These are phyloP conservation scores for Juglanconis oblonga DNA, from an alignment of 2,329 filamentous ascomycete species.

Conservation along the genomic window DNA sequence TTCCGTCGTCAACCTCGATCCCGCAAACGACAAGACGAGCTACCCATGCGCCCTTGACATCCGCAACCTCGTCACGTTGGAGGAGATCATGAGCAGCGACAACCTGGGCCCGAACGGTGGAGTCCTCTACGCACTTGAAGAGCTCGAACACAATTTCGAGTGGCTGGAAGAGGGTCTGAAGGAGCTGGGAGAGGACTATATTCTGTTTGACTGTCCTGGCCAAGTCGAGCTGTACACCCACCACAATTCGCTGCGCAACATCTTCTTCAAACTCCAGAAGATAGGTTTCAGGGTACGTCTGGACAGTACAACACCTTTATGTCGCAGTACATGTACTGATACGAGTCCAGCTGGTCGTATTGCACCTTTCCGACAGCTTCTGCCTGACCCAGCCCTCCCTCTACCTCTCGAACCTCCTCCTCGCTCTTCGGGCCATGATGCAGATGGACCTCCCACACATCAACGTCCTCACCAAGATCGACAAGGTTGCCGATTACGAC, in stretches of 20 bases:
- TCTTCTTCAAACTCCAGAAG: slow-evolving; percentile 88
- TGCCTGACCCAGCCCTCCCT: slow-evolving; percentile 89
- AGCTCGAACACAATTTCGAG: slow-evolving; percentile 89
- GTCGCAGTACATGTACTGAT: background rate
- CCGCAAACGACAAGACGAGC: slow-evolving; percentile 88
- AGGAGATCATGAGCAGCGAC: slow-evolving; percentile 93
- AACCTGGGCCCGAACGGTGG: slow-evolving; percentile 89
- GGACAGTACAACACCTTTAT: background rate
- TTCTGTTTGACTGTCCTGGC: slow-evolving; percentile 93
- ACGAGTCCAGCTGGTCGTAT: slow-evolving; percentile 71
- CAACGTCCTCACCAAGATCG: slow-evolving; percentile 96
- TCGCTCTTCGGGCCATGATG: slow-evolving; percentile 93
- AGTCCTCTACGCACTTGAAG: slow-evolving; percentile 89
- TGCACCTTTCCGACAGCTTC: slow-evolving; percentile 93
- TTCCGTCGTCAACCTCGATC: slow-evolving; percentile 94
- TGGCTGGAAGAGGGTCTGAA: slow-evolving; percentile 84
- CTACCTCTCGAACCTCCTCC: slow-evolving; percentile 89
- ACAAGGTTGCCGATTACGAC: slow-evolving; percentile 83
- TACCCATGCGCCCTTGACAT: slow-evolving; percentile 92
- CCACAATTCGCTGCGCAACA: slow-evolving; percentile 85
- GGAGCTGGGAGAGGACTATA: slow-evolving; percentile 81
- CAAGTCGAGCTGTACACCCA: slow-evolving; percentile 98
- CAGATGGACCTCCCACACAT: slow-evolving; percentile 96
- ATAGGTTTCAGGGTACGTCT: slow-evolving; percentile 81
- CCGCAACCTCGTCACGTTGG: slow-evolving; percentile 80